Evolutionary conservation across 495 filamentous ascomycete genomes (phyloP).

Genomic region (Penicillium cosmopolitanum): DNA sequence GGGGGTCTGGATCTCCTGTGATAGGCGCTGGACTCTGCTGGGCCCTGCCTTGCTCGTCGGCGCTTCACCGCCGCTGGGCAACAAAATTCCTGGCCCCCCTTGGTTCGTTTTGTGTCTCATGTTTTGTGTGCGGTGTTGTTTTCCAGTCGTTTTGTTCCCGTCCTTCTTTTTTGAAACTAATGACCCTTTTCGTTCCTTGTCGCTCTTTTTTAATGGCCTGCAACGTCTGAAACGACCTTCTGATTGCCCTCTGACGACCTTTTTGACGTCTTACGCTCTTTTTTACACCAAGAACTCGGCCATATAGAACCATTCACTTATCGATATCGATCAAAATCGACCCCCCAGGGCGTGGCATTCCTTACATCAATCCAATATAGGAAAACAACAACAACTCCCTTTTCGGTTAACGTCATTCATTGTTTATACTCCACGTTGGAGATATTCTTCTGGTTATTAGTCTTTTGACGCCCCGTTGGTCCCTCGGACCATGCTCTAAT

Average conservation of each 20-base stretch:
- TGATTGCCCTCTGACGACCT: conserved; percentile 29
- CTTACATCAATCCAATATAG: conserved; percentile 27
- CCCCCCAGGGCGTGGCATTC: conserved; percentile 38
- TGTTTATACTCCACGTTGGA: conserved; percentile 10
- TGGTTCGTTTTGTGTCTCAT: conserved; percentile 35
- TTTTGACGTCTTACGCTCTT: conserved; percentile 31
- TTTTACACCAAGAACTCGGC: conserved; percentile 22
- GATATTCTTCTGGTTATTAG: conserved; percentile 8
- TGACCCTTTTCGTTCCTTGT: conserved; percentile 33
- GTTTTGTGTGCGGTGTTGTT: conserved; percentile 33
- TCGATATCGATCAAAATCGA: conserved; percentile 14
- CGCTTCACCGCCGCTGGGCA: conserved; percentile 43
- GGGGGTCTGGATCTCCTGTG: conserved; percentile 15
- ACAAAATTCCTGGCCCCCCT: conserved; percentile 38
- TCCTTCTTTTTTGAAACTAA: conserved; percentile 46
- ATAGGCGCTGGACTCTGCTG: conserved; percentile 14
- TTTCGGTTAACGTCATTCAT: conserved; percentile 21
- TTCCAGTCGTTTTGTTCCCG: conserved; percentile 40
- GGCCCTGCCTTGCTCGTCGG: conserved; percentile 8
- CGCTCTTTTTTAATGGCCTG: conserved; percentile 39
- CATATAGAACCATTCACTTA: conserved; percentile 15
- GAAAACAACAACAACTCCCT: conserved; percentile 27
- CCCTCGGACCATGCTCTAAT: conserved; percentile 41
- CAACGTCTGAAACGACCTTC: conserved; percentile 30
- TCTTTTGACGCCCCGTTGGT: conserved; percentile 12